Evolutionary conservation across 2,329 filamentous ascomycete species (phyloP).

Genomic region (Aspergillus nomiae): DNA sequence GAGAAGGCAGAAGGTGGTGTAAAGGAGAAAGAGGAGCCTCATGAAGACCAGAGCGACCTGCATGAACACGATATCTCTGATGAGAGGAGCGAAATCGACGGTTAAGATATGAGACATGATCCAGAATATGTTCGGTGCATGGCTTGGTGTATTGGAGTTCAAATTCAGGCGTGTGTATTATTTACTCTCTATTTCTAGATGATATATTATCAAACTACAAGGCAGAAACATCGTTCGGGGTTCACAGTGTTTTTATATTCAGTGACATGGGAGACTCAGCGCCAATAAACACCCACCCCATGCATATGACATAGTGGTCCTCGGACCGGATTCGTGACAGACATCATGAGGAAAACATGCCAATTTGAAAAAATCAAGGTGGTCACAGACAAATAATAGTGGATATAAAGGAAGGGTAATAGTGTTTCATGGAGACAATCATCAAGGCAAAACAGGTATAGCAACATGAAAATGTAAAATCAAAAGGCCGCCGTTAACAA

Average conservation of each 20-base stretch:
- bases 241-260: constrained; percentile 15
- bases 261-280: constrained; percentile 28
- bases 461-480: constrained; percentile 23
- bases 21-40: constrained; percentile 29
- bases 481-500: constrained; percentile 25
- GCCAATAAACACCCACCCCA: constrained; percentile 42
- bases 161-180: neutral
- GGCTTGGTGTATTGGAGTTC: constrained; percentile 1
- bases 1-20: constrained; percentile 36
- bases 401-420: constrained; percentile 11
- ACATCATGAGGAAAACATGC: constrained; percentile 23
- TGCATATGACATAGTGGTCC: constrained; percentile 38
- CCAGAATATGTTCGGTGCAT: neutral
- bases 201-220: neutral
- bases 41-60: constrained; percentile 22
- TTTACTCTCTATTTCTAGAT: neutral
- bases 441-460: constrained; percentile 20
- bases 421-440: constrained; percentile 15
- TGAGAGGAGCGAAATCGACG: constrained; percentile 1
- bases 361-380: neutral
- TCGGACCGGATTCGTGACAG: constrained; percentile 34
- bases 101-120: constrained; percentile 16
- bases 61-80: constrained; percentile 23
- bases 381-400: constrained; percentile 4
- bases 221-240: neutral